Conservation (phyloP, 805 yeast species). For the Isabelozyma pseudorhagii region DNA sequence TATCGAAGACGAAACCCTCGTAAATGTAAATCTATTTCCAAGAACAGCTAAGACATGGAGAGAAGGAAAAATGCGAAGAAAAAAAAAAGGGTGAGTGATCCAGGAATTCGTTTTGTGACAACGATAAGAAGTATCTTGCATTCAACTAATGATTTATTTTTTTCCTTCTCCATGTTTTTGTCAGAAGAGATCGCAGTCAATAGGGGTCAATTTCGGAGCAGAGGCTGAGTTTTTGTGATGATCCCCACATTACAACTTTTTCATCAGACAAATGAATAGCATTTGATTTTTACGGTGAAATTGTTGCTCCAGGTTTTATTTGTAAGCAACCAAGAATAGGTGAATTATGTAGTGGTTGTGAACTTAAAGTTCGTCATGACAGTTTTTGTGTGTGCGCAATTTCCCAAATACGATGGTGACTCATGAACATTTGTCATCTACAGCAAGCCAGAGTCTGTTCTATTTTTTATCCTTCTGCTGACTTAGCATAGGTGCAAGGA, state of each 20-base stretch:
- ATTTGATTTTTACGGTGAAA: too few relatives aligned
- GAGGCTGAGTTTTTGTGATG: not conserved
- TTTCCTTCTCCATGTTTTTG: not conserved
- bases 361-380: not conserved
- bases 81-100: not conserved
- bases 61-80: not conserved
- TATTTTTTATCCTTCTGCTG: too few relatives aligned
- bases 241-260: too few relatives aligned
- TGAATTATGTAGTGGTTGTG: not conserved
- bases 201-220: not conserved
- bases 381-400: not conserved
- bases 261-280: too few relatives aligned
- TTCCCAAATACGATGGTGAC: not conserved
- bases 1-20: not conserved
- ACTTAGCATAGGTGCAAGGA: too few relatives aligned
- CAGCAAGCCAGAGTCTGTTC: too few relatives aligned
- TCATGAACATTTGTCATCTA: not conserved
- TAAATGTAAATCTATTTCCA: not conserved
- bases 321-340: too few relatives aligned
- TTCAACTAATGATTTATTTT: too few relatives aligned
- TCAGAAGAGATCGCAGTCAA: not conserved
- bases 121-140: not conserved
- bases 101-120: not conserved
- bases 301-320: too few relatives aligned
- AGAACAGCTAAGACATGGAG: not conserved